Conservation (phyloP, 768 basidiomycete species). For the Lactarius trivialis region DNA sequence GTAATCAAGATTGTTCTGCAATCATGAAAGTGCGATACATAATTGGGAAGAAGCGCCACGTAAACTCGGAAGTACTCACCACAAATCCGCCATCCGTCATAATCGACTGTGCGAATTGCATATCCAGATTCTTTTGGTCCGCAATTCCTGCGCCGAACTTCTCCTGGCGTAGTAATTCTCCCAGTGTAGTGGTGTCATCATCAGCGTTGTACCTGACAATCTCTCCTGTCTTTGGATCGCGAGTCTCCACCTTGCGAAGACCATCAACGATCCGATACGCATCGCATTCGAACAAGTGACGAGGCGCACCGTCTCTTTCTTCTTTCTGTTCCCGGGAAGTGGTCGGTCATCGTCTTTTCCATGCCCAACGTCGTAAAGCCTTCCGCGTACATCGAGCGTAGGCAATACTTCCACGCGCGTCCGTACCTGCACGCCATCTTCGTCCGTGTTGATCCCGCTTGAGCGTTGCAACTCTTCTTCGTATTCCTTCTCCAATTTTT, state of each 20-base stretch:
- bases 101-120: constrained; percentile 82
- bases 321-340: constrained; percentile 67
- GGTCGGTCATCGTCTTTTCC: constrained; percentile 51
- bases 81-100: constrained; percentile 84
- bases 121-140: constrained; percentile 89
- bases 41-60: neutral
- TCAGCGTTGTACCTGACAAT: constrained; percentile 85
- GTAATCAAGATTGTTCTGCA: constrained; percentile 82
- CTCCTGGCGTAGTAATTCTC: constrained; percentile 92
- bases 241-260: constrained; percentile 65
- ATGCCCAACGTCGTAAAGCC: constrained; percentile 85
- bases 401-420: constrained; percentile 80
- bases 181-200: constrained; percentile 79
- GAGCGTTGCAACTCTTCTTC: constrained; percentile 51
- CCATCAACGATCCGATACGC: constrained; percentile 4
- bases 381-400: constrained; percentile 77
- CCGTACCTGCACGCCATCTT: constrained; percentile 37
- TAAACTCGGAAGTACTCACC: constrained; percentile 36
- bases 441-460: constrained; percentile 32
- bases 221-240: constrained; percentile 86
- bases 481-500: constrained; percentile 76
- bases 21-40: neutral
- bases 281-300: constrained; percentile 5
- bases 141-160: constrained; percentile 80
- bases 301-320: constrained; percentile 57